Evolutionary conservation across 208 protist species (phyloP).

Genomic region (Trypanosoma theileri): DNA sequence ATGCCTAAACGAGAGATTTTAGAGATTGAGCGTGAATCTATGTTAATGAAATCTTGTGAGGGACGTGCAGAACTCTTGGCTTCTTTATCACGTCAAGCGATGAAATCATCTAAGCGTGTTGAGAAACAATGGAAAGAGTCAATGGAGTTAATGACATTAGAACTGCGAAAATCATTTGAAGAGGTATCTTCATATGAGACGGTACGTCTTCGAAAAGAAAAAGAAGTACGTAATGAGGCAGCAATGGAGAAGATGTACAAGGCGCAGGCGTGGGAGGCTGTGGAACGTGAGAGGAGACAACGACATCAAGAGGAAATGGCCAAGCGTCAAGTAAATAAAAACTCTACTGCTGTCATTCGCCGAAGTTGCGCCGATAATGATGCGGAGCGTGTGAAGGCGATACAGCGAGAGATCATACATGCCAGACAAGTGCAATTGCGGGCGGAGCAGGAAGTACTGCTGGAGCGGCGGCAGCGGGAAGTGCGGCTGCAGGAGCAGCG

Average conservation of each 20-base stretch:
- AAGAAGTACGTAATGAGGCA: constrained; percentile 11
- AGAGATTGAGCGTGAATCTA: constrained; percentile 10
- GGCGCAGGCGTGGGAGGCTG: background rate
- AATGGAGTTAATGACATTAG: constrained; percentile 10
- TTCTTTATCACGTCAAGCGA: constrained; percentile 15
- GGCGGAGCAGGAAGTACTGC: constrained; percentile 13
- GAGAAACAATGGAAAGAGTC: constrained; percentile 2
- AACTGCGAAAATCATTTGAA: constrained; percentile 4
- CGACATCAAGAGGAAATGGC: background rate
- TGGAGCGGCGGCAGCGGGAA: constrained; percentile 8
- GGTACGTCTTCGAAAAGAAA: constrained; percentile 6
- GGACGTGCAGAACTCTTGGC: constrained; percentile 19
- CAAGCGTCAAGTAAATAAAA: background rate
- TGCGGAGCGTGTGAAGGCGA: constrained; percentile 17
- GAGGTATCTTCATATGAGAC: constrained; percentile 12
- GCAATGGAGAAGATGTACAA: constrained; percentile 9
- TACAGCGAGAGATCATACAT: constrained; percentile 10
- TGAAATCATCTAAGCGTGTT: constrained; percentile 7
- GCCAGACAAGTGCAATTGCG: constrained; percentile 8
- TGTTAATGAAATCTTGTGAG: background rate
- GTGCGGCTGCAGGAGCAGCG: background rate
- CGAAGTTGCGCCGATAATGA: constrained; percentile 2
- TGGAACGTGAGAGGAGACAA: background rate
- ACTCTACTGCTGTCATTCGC: background rate
- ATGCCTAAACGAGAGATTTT: constrained; percentile 11